These are phyloP conservation scores for Limnanthes douglasii DNA, from an alignment of 345 rosid species.

Conservation along the genomic window DNA sequence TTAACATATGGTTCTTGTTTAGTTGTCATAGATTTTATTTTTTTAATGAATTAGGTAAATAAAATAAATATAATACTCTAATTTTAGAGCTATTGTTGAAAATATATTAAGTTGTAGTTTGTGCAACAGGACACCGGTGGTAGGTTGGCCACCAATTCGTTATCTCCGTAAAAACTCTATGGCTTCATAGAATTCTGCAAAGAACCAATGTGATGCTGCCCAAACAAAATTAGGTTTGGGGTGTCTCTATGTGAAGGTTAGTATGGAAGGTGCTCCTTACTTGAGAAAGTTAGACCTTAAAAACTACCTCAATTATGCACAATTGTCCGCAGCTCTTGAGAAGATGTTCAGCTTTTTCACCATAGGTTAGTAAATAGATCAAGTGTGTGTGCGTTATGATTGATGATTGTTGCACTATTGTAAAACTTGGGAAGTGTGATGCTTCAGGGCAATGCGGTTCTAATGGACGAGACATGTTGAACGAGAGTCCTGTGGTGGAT, in stretches of 20 bases:
- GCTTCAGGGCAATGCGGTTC: slow-evolving; percentile 23
- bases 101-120: too few relatives aligned
- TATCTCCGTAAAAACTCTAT: slow-evolving; percentile 39
- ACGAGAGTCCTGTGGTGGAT: slow-evolving; percentile 19
- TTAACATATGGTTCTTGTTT: too few relatives aligned
- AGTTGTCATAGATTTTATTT: too few relatives aligned
- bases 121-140: slow-evolving; percentile 39
- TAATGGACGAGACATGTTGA: slow-evolving; percentile 20
- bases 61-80: too few relatives aligned
- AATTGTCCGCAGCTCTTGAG: slow-evolving; percentile 33
- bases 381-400: too few relatives aligned
- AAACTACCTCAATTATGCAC: slow-evolving; percentile 20
- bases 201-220: slow-evolving; percentile 27
- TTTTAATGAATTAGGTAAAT: too few relatives aligned
- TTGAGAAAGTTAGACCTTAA: slow-evolving; percentile 42
- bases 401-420: too few relatives aligned
- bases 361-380: too few relatives aligned
- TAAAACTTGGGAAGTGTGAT: too few relatives aligned
- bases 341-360: slow-evolving; percentile 52
- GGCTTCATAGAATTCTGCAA: slow-evolving; percentile 25
- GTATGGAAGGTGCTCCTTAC: too few relatives aligned
- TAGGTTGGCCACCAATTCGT: slow-evolving; percentile 58
- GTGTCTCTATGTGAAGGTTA: slow-evolving; percentile 43
- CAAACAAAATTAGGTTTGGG: slow-evolving; percentile 20
- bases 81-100: too few relatives aligned